Conservation (phyloP, 2,329 filamentous ascomycete genomes). For the Xylaria sp. region DNA sequence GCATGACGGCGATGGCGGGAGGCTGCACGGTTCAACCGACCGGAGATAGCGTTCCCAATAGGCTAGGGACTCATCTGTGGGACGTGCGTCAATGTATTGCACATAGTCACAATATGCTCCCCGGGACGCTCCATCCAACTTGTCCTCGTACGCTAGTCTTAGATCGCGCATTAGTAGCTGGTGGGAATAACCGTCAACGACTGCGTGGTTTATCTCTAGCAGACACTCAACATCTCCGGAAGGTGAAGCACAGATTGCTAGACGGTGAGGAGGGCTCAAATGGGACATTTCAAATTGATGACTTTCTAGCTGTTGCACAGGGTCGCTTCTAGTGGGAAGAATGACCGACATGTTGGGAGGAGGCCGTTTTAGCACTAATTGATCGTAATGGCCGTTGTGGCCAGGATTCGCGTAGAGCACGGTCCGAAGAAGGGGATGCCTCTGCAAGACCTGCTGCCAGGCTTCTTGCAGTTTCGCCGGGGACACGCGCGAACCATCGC, state of each 20-base stretch:
- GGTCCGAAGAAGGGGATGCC: conserved; percentile 15
- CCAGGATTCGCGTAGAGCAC: conserved; percentile 8
- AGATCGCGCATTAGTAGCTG: conserved; percentile 16
- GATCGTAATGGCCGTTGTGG: conserved; percentile 1
- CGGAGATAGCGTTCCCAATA: conserved; percentile 8
- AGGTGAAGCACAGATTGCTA: conserved; percentile 9
- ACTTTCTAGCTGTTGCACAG: background rate
- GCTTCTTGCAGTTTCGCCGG: background rate
- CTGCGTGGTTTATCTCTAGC: conserved; percentile 12
- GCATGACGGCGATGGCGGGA: conserved; percentile 2
- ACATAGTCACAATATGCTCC: background rate
- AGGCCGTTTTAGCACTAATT: conserved; percentile 8
- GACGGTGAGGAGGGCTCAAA: conserved; percentile 5
- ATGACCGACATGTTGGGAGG: background rate
- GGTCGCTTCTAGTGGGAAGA: background rate
- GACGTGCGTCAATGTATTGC: background rate
- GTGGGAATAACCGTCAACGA: conserved; percentile 8
- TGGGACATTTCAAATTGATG: conserved; percentile 2
- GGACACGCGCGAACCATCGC: background rate
- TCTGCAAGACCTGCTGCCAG: conserved; percentile 14
- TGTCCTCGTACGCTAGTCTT: conserved; percentile 5
- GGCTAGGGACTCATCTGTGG: background rate
- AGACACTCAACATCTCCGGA: conserved; percentile 4
- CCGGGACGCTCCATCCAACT: background rate
- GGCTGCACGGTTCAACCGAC: conserved; percentile 2